Evolutionary conservation across 73 alveolate genomes (phyloP), one percentile per base, ranked within the genome.

Genomic region (Paramecium sonneborni): DNA sequence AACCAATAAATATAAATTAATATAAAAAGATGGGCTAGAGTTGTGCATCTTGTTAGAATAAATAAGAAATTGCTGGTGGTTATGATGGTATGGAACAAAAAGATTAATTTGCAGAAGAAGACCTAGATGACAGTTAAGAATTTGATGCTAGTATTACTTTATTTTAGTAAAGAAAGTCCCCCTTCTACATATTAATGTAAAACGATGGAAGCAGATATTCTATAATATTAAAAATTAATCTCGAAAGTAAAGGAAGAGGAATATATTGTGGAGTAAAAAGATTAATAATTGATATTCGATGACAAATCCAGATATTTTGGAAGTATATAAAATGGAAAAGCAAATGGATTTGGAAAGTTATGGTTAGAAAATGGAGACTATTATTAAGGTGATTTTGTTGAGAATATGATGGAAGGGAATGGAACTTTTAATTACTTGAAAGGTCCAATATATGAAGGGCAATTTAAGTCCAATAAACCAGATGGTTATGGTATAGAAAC

Each of bases 271-370:
- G 84, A 30, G 26, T 0, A 12, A 6, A 72, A 72, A 8, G 86
- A 34, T 8, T 11, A 72, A 37, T 32, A 72, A 18, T 11, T 72
- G 20, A 35, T 72, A 15, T 72, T 72, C 37, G 90, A 79, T 15
- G 98, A 95, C 55, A 94, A 95, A 10, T 93, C 97, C 11, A 76
- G 91, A 86, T 95, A 95, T 91, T 97, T 93, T 26, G 98, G 98
- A 34, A 46, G 90, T 35, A 82, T 96, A 95, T 93, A 87, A 52
- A 55, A 93, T 55, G 95, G 93, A 56, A 95, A 92, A 68, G 93
- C 97, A 20, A 84, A 95, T 76, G 98, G 98, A 15, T 84, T 67
- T 88, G 98, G 98, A 5, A 95, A 92, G 74, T 93, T 95, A 85
- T 93, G 92, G 68, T 95, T 88, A 62, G 93, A 57, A 2, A 91